Evolutionary conservation across 495 filamentous ascomycete species (phyloP).

Genomic region (Bombardia bombarda): DNA sequence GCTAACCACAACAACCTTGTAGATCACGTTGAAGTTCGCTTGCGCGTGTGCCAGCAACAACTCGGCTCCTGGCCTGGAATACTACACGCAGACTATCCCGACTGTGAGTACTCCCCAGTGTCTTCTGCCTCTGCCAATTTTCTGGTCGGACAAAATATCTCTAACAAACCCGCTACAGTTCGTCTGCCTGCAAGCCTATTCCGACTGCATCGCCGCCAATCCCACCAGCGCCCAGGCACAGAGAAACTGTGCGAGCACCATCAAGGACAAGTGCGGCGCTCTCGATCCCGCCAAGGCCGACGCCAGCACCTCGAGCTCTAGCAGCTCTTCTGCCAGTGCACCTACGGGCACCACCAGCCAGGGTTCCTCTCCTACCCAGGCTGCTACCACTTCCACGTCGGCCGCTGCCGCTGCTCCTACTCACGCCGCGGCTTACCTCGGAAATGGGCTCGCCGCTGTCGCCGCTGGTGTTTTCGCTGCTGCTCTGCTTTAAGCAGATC

Average conservation of each 20-base stretch:
- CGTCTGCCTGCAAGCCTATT: conserved; percentile 24
- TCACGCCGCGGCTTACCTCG: conserved; percentile 16
- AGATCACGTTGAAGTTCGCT: conserved; percentile 20
- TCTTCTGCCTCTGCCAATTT: not conserved
- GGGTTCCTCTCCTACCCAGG: not conserved
- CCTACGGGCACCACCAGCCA: conserved; percentile 4
- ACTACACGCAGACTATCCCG: conserved; percentile 29
- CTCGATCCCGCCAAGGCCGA: conserved; percentile 22
- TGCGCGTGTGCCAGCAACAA: conserved; percentile 29
- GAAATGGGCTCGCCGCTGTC: conserved; percentile 22
- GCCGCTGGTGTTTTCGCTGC: conserved; percentile 28
- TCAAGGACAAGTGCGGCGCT: conserved; percentile 26
- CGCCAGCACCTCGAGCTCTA: conserved; percentile 1
- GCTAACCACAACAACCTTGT: not conserved
- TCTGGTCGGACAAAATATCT: too few species aligned
- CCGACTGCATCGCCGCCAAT: conserved; percentile 20
- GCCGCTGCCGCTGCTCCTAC: conserved; percentile 15
- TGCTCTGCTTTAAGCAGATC: conserved; percentile 19
- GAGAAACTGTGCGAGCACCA: conserved; percentile 25
- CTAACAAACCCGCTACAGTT: conserved; percentile 14
- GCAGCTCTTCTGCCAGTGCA: too few species aligned
- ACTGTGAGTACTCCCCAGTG: conserved; percentile 15
- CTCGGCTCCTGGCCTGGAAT: conserved; percentile 26
- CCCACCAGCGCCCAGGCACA: conserved; percentile 15
- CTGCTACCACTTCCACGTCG: conserved; percentile 3